phyloP scores from a whole-genome alignment of 345 rosid species.

The Populus tremula region DNA sequence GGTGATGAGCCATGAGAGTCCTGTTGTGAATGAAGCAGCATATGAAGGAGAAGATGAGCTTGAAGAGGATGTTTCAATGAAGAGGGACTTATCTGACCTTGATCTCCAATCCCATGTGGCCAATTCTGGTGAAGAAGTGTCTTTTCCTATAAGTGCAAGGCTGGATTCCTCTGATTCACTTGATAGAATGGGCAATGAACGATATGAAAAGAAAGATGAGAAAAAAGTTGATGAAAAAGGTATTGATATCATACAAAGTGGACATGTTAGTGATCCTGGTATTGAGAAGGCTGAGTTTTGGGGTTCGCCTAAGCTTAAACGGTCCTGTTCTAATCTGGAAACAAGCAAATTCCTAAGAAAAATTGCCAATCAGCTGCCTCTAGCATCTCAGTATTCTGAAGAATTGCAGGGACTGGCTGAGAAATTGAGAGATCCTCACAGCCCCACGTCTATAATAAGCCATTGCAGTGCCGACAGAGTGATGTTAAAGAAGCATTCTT shows the following conservation, averaged over 20 bases:
- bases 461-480: constrained; percentile 78
- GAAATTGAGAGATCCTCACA: constrained; percentile 23
- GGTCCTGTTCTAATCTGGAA: constrained; percentile 82
- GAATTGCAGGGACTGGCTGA: constrained; percentile 29
- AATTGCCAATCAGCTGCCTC: constrained; percentile 31
- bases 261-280: constrained; percentile 89
- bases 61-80: constrained; percentile 56
- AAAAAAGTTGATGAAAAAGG: constrained; percentile 19
- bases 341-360: constrained; percentile 37
- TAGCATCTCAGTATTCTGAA: constrained; percentile 40
- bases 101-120: constrained; percentile 42
- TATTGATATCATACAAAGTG: constrained; percentile 37
- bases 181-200: constrained; percentile 20
- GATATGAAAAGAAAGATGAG: constrained; percentile 13
- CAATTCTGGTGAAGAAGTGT: constrained; percentile 25
- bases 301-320: constrained; percentile 67
- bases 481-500: constrained; percentile 87
- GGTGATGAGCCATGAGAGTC: constrained; percentile 35
- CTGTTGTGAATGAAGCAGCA: constrained; percentile 33
- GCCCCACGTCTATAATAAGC: constrained; percentile 52
- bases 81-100: constrained; percentile 51
- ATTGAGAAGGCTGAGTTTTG: constrained; percentile 47
- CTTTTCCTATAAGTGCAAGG: constrained; percentile 18
- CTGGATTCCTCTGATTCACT: constrained; percentile 20
- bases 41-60: constrained; percentile 79